Evolutionary conservation across 129 eudicot species (phyloP), one percentile per base, ranked within the genome.

Genomic region (Flaveria robusta): DNA sequence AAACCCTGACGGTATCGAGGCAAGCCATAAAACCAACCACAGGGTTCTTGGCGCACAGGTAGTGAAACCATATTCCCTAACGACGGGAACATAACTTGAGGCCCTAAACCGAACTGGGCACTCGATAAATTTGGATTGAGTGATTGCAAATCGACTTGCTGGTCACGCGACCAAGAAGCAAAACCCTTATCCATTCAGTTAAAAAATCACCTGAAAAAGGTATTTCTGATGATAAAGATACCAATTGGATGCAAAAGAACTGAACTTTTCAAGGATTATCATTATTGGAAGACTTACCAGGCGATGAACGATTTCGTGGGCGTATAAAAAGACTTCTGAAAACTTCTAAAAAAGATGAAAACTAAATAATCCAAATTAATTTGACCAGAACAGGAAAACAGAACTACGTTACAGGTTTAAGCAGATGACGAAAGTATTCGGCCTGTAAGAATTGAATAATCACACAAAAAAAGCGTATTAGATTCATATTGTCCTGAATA

Each of bases 381-480:
- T 63, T 63, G 68, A 63, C 22, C 79, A 74, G 75, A 66, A 76
- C 19, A 41, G 41, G 41, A 39, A 70, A 81, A 81, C 78, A 23
- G 49, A 66, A 75, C 98, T 91, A 91, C 98, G 98, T 91, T 8
- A 94, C 96, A 56, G 97, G 98, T 77, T 91, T 94, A 24, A 94
- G 91, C 83, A 94, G 81, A 31, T 85, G 96, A 47, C 98, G 88
- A 72, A 93, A 93, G 76, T 93, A 93, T 68, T 93, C 98, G 9
- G 97, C 98, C 98, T 93, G 98, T 23, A 90, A 87, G 52, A 60
- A 24, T 12, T 26, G 29, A 42, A 49, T 20, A 20, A 83, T 42
- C 69, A 54, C 62, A 76, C 24, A n/a, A 26, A 50, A 15, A 15
- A 31, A 52, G 11, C 23, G 45, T 10, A 74, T 84, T 64, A 83